A percentile compares a stretch with the other conserved stretches of the same genome.
Evolutionary conservation across 2,329 filamentous ascomycete species (phyloP).

Genomic region (Calonectria pteridis): DNA sequence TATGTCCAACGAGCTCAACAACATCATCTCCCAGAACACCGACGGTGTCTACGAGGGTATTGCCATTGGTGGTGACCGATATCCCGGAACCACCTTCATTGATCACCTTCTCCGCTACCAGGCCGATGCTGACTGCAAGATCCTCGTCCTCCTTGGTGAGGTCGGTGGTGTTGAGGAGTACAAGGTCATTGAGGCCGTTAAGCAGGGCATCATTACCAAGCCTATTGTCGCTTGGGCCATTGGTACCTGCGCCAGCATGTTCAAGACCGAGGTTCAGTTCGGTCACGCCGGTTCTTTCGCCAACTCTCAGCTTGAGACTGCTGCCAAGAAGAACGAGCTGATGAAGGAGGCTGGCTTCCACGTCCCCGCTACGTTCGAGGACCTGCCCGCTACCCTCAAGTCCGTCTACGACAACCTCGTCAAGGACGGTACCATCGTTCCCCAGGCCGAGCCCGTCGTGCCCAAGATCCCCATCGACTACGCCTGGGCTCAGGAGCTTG

Average conservation of each 20-base stretch:
- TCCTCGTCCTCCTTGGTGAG: slow-evolving; percentile 94
- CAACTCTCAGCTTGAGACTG: slow-evolving; percentile 99
- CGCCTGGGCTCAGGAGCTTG: slow-evolving; percentile 99
- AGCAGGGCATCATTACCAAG: slow-evolving; percentile 95
- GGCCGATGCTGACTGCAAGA: slow-evolving; percentile 97
- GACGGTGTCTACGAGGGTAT: slow-evolving; percentile 99
- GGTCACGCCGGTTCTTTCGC: slow-evolving; percentile 98
- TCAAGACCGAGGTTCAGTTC: slow-evolving; percentile 99
- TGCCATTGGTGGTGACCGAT: slow-evolving; percentile 98
- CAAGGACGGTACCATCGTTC: slow-evolving; percentile 85
- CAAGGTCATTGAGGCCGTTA: slow-evolving; percentile 98
- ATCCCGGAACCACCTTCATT: slow-evolving; percentile 99
- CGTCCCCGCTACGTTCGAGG: slow-evolving; percentile 97
- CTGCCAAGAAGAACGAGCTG: slow-evolving; percentile 93
- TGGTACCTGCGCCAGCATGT: slow-evolving; percentile 98
- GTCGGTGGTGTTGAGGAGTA: slow-evolving; percentile 99
- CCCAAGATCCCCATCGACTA: slow-evolving; percentile 99
- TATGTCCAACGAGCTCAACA: slow-evolving; percentile 99
- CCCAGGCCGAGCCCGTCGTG: slow-evolving; percentile 88
- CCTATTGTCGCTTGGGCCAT: slow-evolving; percentile 99
- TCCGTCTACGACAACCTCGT: slow-evolving; percentile 91
- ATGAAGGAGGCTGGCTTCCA: slow-evolving; percentile 96
- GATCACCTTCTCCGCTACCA: slow-evolving; percentile 98
- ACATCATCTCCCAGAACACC: slow-evolving; percentile 96
- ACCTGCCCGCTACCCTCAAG: slow-evolving; percentile 83